Conservation (phyloP, 83 land plant species). For the Picea mariana region DNA sequence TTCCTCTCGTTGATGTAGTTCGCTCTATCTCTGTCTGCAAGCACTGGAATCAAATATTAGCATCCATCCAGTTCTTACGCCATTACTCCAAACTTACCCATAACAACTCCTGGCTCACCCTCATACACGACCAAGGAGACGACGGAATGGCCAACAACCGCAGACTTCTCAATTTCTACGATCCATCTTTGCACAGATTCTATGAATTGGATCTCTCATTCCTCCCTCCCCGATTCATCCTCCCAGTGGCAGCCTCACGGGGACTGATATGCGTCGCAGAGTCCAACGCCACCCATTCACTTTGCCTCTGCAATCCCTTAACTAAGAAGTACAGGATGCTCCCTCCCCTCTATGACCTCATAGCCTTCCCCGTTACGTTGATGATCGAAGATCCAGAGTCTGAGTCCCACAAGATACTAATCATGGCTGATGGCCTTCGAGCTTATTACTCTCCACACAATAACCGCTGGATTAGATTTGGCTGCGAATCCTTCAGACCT, state of each 20-base stretch:
- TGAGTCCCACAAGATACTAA: background rate
- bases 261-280: background rate
- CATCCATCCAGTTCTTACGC: background rate
- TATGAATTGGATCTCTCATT: background rate
- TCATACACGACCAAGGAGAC: background rate
- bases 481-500: background rate
- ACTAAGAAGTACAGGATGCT: background rate
- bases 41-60: background rate
- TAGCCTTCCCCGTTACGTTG: background rate
- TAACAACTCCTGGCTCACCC: background rate
- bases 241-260: slow-evolving; percentile 1
- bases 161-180: background rate
- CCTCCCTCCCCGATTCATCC: background rate
- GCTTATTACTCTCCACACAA: background rate
- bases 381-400: background rate
- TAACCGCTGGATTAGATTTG: slow-evolving; percentile 2
- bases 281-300: background rate
- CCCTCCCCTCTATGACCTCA: background rate
- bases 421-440: slow-evolving; percentile 4
- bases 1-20: background rate
- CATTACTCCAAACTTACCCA: background rate
- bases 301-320: slow-evolving; percentile 6
- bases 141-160: background rate
- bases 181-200: background rate
- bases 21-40: background rate